Percentiles rank a stretch among this genome's conserved stretches.
Evolutionary conservation across 306 rosid species (phyloP).

Genomic region (Bauhinia variegata): DNA sequence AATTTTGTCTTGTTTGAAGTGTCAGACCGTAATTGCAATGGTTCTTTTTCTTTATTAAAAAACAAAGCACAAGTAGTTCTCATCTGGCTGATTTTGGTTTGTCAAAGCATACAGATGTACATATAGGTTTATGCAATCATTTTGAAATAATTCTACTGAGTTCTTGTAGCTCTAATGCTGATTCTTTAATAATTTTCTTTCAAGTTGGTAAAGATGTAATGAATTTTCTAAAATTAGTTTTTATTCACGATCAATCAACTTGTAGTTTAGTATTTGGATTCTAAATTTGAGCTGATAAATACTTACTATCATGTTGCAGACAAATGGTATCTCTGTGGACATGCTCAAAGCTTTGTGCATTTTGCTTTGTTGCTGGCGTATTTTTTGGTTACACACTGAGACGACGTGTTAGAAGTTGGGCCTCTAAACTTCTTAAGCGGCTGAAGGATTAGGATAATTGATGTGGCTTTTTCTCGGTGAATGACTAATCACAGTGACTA

Average conservation of each 20-base stretch:
- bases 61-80: not conserved
- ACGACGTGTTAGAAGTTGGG: slow-evolving; percentile 75
- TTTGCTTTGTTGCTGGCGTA: slow-evolving; percentile 81
- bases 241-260: not conserved
- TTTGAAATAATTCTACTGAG: not conserved
- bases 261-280: slow-evolving; percentile 22
- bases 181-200: not conserved
- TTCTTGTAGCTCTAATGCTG: slow-evolving; percentile 10
- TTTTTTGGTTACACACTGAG: slow-evolving; percentile 74
- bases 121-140: not conserved
- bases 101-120: not conserved
- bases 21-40: not conserved
- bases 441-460: slow-evolving; percentile 55
- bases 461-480: slow-evolving; percentile 27
- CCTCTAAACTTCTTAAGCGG: slow-evolving; percentile 62
- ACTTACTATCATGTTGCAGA: slow-evolving; percentile 45
- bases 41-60: not conserved
- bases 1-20: not conserved
- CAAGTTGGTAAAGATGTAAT: not conserved
- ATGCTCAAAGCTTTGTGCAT: slow-evolving; percentile 81
- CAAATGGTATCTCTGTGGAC: slow-evolving; percentile 61
- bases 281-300: not conserved
- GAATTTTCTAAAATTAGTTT: not conserved
- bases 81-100: slow-evolving; percentile 2
- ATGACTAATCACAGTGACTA: slow-evolving; percentile 3